phyloP scores from a whole-genome alignment of 2,329 filamentous ascomycete species.

The Monosporascus sp. region DNA sequence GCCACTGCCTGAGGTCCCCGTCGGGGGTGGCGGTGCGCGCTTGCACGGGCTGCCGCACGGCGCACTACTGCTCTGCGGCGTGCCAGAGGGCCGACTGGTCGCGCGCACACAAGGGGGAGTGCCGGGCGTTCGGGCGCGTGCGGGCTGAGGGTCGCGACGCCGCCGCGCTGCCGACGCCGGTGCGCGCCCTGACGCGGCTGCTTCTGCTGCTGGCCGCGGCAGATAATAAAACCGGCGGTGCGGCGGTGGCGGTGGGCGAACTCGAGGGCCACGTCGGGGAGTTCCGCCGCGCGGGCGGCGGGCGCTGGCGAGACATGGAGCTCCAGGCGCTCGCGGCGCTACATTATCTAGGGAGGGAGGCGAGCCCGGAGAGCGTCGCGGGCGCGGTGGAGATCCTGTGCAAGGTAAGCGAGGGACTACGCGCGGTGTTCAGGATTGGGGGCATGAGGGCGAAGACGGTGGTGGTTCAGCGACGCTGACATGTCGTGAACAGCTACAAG shows the following conservation, averaged over 20 bases:
- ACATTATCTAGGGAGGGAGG: conserved; percentile 38
- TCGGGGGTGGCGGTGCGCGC: conserved; percentile 22
- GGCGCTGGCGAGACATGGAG: conserved; percentile 41
- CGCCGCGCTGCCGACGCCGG: conserved; percentile 45
- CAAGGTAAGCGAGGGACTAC: conserved; percentile 37
- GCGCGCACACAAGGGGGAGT: conserved; percentile 50
- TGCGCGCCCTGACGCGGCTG: conserved; percentile 49
- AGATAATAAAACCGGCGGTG: conserved; percentile 5
- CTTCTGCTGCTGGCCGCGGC: conserved; percentile 32
- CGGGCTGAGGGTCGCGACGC: conserved; percentile 28
- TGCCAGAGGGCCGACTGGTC: conserved; percentile 55
- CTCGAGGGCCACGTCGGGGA: conserved; percentile 44
- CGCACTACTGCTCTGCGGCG: conserved; percentile 47
- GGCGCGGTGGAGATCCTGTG: conserved; percentile 46
- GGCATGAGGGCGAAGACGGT: neutral
- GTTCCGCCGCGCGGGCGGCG: conserved; percentile 25
- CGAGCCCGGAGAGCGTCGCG: conserved; percentile 29
- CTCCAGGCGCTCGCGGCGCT: conserved; percentile 47
- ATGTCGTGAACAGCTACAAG: conserved; percentile 44
- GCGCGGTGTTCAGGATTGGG: neutral
- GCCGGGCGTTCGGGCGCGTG: conserved; percentile 39
- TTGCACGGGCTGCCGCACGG: conserved; percentile 50
- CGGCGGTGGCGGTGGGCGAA: conserved; percentile 27
- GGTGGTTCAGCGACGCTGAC: neutral
- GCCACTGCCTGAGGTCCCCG: conserved; percentile 38